A percentile compares a stretch with the other conserved stretches of the same genome.
phyloP scores from a whole-genome alignment of 305 asterid genomes.

The Caryopteris hybrid region DNA sequence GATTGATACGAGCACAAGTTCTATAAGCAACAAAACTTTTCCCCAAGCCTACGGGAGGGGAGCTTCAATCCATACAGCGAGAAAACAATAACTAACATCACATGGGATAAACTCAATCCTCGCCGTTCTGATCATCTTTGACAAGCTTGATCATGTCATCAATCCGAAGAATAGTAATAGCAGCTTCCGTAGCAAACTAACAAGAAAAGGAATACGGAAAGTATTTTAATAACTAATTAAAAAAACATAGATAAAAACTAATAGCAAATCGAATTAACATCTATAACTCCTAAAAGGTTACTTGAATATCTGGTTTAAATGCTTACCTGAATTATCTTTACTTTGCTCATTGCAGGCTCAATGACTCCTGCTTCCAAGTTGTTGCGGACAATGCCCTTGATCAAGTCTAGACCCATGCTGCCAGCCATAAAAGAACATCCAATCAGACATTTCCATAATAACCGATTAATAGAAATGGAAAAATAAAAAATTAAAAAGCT shows the following conservation, averaged over 20 bases:
- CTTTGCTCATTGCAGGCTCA: conserved; percentile 99
- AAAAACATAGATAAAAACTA: too few species aligned
- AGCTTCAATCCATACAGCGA: conserved; percentile 11
- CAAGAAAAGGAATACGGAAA: not conserved
- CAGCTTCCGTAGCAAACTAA: conserved; percentile 99
- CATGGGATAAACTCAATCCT: conserved; percentile 18
- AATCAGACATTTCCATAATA: conserved; percentile 5
- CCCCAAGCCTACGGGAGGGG: conserved; percentile 7
- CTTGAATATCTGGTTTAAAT: not conserved
- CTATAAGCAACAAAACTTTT: conserved; percentile 24
- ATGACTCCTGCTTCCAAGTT: conserved; percentile 93
- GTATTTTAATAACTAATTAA: not conserved
- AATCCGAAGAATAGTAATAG: conserved; percentile 91
- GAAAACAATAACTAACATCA: not conserved
- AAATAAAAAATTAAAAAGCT: not conserved
- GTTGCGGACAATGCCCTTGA: conserved; percentile 73
- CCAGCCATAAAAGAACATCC: conserved; percentile 13
- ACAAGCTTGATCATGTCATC: conserved; percentile 94
- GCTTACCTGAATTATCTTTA: conserved; percentile 82
- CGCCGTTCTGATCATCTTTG: conserved; percentile 74
- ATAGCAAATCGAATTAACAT: too few species aligned
- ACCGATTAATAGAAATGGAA: not conserved
- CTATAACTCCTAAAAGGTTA: not conserved
- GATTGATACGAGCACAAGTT: not conserved
- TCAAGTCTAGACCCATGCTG: conserved; percentile 94